Percentiles rank a stretch among this genome's conserved stretches.
phyloP scores from a whole-genome alignment of 2,329 filamentous ascomycete species.

The Xylaria sp. region DNA sequence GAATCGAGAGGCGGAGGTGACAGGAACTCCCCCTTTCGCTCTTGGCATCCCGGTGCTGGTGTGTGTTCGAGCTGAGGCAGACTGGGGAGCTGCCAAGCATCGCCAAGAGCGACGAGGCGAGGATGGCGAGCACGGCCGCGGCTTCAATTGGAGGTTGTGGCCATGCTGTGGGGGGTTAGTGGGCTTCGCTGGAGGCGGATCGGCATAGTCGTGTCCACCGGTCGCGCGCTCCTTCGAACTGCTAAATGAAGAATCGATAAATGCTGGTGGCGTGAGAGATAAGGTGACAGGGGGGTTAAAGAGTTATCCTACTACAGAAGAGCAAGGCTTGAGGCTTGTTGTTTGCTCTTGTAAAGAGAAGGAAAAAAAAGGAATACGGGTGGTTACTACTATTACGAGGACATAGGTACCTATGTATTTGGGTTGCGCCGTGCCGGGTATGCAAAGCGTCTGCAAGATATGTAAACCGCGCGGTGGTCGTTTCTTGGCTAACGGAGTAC shows the following conservation, averaged over 20 bases:
- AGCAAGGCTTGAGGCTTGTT: constrained; percentile 7
- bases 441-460: constrained; percentile 9
- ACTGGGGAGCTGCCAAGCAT: constrained; percentile 35
- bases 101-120: constrained; percentile 37
- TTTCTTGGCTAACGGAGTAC: background rate
- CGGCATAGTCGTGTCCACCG: constrained; percentile 24
- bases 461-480: background rate
- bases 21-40: constrained; percentile 31
- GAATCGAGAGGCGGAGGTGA: constrained; percentile 17
- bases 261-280: background rate
- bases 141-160: constrained; percentile 31
- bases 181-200: constrained; percentile 30
- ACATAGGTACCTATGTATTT: background rate
- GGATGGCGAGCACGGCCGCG: constrained; percentile 20
- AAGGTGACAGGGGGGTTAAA: background rate
- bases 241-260: constrained; percentile 9
- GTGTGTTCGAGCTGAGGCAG: constrained; percentile 29
- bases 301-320: background rate
- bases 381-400: background rate
- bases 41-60: constrained; percentile 16
- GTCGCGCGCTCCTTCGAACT: constrained; percentile 9
- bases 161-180: constrained; percentile 30
- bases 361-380: background rate
- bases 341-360: background rate
- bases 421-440: constrained; percentile 2